Conservation (phyloP, 2,329 filamentous ascomycete species). For the Myriangium duriaei region DNA sequence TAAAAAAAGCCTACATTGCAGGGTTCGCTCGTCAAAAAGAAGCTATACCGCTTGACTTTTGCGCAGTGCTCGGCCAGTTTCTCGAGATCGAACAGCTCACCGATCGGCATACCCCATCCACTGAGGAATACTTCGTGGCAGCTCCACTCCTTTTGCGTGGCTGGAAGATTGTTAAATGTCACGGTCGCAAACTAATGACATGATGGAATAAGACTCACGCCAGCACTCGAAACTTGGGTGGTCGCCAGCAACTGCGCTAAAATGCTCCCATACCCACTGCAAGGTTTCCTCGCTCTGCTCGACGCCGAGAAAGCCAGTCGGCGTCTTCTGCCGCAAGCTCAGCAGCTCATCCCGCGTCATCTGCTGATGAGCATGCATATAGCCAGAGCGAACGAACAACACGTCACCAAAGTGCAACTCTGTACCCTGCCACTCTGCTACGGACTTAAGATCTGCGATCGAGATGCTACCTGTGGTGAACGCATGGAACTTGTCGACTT, state of each 20-base stretch:
- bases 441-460: conserved; percentile 30
- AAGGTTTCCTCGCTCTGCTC: conserved; percentile 35
- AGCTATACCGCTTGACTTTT: conserved; percentile 28
- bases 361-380: conserved; percentile 29
- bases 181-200: not conserved
- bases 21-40: conserved; percentile 38
- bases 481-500: conserved; percentile 18
- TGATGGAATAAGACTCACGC: conserved; percentile 16
- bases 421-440: conserved; percentile 35
- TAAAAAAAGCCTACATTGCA: conserved; percentile 27
- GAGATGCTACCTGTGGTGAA: conserved; percentile 25
- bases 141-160: conserved; percentile 23
- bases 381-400: conserved; percentile 38
- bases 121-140: conserved; percentile 37
- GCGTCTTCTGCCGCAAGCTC: conserved; percentile 24
- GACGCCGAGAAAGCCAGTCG: conserved; percentile 37
- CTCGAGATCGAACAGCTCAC: conserved; percentile 40
- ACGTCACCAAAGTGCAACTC: conserved; percentile 45
- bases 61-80: conserved; percentile 30
- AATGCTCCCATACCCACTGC: conserved; percentile 29
- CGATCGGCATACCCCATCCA: conserved; percentile 40
- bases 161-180: conserved; percentile 7
- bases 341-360: conserved; percentile 28
- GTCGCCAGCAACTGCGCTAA: conserved; percentile 26
- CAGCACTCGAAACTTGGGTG: conserved; percentile 28